Percentiles rank a stretch among this genome's conserved stretches.
Conservation (phyloP, 2,329 filamentous ascomycete species). For the Fusarium mexicanum region DNA sequence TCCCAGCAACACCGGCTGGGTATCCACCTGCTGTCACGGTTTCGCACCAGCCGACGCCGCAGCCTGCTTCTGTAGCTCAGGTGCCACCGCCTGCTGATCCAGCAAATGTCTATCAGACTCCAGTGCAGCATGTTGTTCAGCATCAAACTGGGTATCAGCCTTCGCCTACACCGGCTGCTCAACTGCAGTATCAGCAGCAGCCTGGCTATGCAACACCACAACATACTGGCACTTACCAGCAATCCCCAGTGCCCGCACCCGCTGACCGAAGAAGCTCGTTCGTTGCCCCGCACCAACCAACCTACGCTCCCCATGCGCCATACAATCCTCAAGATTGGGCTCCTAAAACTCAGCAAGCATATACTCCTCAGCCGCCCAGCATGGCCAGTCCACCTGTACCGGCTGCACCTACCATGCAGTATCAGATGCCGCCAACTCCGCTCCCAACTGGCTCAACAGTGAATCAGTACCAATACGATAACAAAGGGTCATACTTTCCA, state of each 20-base stretch:
- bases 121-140: neutral
- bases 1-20: neutral
- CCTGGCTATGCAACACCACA: neutral
- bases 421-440: slow-evolving; percentile 11
- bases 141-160: neutral
- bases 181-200: neutral
- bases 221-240: neutral
- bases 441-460: neutral
- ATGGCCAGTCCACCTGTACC: neutral
- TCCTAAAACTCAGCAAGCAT: neutral
- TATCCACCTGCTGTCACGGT: neutral
- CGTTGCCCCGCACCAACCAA: neutral
- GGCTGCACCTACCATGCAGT: neutral
- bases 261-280: slow-evolving; percentile 1
- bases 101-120: neutral
- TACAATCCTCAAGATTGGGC: slow-evolving; percentile 30
- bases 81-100: neutral
- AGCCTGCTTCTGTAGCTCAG: neutral
- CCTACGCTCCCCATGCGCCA: neutral
- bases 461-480: neutral
- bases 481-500: slow-evolving; percentile 8
- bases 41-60: neutral
- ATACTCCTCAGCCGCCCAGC: neutral
- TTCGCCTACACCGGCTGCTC: neutral
- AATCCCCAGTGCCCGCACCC: neutral